Evolutionary conservation across 176 grass and related monocot genomes (phyloP), one percentile per base, ranked within the genome.

Genomic region (Elymus sibiricus): DNA sequence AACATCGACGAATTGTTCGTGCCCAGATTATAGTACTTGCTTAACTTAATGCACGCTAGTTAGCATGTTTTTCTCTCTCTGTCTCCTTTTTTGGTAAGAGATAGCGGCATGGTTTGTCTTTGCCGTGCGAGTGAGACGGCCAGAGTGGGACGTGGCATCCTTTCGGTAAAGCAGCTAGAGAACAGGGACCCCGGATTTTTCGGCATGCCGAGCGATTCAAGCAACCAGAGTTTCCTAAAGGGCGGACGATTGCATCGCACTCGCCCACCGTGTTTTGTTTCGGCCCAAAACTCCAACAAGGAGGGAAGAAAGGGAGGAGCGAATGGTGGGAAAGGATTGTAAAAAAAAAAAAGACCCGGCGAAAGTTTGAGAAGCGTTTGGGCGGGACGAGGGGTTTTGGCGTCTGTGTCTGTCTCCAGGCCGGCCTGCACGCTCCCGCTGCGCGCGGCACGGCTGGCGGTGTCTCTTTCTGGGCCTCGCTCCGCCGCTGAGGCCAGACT

Each of bases 361-460:
- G 25, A 68, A 74, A 76, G 19, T 89, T 89, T 89, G 11, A 81
- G 60, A 69, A 25, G 0, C 7, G 40, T 42, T 60, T 25, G 70
- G 11, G 38, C 26, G 27, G 62, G 26, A 64, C 64, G 71, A 22
- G 49, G 42, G 46, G 4, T 66, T 85, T 70, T 19, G 83, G 84
- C 44, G 66, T 14, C 3, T 3, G 22, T 37, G 21, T 74, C 26
- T 83, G 79, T 79, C 89, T 79, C 84, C 66, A 47, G 10, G 34
- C 35, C 74, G 74, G 74, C 66, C 43, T 83, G 89, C 84, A 82
- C 64, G 84, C 84, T 55, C 64, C 79, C 84, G 21, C 72, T 64
- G 78, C 72, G n/a, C 79, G 83, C 79, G 88, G 78, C 88, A 90
- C 88, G 66, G 76, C 55, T 22, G 55, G 70, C 78, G 26, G 70